phyloP scores from a whole-genome alignment of 1,284 basidiomycete genomes.

The Ustilago curta region DNA sequence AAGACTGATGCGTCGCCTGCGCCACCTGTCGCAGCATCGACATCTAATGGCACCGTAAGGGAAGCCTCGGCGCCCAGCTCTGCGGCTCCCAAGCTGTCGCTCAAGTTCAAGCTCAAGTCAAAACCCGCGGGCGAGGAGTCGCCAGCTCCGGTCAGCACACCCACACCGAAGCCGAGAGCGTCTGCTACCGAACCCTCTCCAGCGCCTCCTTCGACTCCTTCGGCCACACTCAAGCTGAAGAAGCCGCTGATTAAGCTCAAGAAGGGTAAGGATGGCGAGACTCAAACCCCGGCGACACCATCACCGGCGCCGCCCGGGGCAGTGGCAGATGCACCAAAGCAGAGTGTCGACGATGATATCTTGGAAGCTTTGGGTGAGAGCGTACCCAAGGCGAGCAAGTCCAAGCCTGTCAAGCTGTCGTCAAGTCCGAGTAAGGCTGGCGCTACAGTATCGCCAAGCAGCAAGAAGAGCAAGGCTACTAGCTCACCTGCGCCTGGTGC shows the following conservation, averaged over 20 bases:
- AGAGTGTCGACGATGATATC: slow-evolving; percentile 51
- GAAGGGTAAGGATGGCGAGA: slow-evolving; percentile 24
- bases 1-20: slow-evolving; percentile 20
- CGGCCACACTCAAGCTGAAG: slow-evolving; percentile 35
- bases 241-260: slow-evolving; percentile 57
- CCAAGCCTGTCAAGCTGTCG: slow-evolving; percentile 24
- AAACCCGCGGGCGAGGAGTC: slow-evolving; percentile 27
- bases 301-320: slow-evolving; percentile 16
- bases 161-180: slow-evolving; percentile 19
- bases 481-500: slow-evolving; percentile 14
- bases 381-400: slow-evolving; percentile 37
- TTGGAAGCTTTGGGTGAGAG: slow-evolving; percentile 40
- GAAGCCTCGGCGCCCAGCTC: slow-evolving; percentile 33
- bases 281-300: slow-evolving; percentile 14
- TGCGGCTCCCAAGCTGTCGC: slow-evolving; percentile 32
- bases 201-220: slow-evolving; percentile 12
- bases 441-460: slow-evolving; percentile 17
- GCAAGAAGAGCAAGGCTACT: slow-evolving; percentile 24
- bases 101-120: slow-evolving; percentile 48
- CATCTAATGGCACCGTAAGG: slow-evolving; percentile 9
- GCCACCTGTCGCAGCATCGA: background rate
- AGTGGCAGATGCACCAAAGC: slow-evolving; percentile 3
- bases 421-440: slow-evolving; percentile 8
- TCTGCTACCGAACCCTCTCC: slow-evolving; percentile 14
- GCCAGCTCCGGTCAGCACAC: slow-evolving; percentile 28